A percentile compares a stretch with the other conserved stretches of the same genome.
These are phyloP conservation scores for Albugo laibachii DNA, from an alignment of 352 stramenopile genomes.

Conservation along the genomic window DNA sequence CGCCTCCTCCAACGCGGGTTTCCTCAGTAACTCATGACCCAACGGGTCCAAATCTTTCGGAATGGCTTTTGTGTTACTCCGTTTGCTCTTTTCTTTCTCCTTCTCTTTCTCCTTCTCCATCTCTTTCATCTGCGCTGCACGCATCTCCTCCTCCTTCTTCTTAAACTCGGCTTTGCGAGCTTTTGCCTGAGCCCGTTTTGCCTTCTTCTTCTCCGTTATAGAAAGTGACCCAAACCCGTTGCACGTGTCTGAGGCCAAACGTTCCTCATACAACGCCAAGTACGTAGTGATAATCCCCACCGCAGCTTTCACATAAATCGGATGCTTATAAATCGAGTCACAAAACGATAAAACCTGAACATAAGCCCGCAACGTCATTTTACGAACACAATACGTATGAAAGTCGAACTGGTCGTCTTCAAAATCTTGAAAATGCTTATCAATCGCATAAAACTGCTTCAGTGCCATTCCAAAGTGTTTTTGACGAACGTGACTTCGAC, in stretches of 20 bases:
- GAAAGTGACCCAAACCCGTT: slow-evolving; percentile 73
- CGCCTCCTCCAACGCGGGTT: slow-evolving; percentile 45
- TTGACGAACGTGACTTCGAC: slow-evolving; percentile 32
- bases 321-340: slow-evolving; percentile 80
- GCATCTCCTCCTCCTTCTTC: slow-evolving; percentile 42
- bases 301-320: slow-evolving; percentile 77
- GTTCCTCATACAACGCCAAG: slow-evolving; percentile 52
- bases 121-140: slow-evolving; percentile 59
- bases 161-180: slow-evolving; percentile 81
- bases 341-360: slow-evolving; percentile 88
- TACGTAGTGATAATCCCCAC: slow-evolving; percentile 82
- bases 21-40: slow-evolving; percentile 44
- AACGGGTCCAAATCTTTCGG: slow-evolving; percentile 48
- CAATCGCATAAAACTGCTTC: slow-evolving; percentile 88
- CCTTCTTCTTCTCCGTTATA: slow-evolving; percentile 86
- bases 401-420: slow-evolving; percentile 98
- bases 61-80: slow-evolving; percentile 16
- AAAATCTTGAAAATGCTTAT: slow-evolving; percentile 97
- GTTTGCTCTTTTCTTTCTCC: slow-evolving; percentile 40
- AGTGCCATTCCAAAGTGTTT: slow-evolving; percentile 69
- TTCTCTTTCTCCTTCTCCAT: slow-evolving; percentile 50
- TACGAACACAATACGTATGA: slow-evolving; percentile 96
- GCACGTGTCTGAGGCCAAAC: slow-evolving; percentile 19
- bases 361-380: slow-evolving; percentile 94
- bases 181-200: slow-evolving; percentile 75